Conservation (phyloP, 169 alveolate genomes). For the Eimeria falciformis region DNA sequence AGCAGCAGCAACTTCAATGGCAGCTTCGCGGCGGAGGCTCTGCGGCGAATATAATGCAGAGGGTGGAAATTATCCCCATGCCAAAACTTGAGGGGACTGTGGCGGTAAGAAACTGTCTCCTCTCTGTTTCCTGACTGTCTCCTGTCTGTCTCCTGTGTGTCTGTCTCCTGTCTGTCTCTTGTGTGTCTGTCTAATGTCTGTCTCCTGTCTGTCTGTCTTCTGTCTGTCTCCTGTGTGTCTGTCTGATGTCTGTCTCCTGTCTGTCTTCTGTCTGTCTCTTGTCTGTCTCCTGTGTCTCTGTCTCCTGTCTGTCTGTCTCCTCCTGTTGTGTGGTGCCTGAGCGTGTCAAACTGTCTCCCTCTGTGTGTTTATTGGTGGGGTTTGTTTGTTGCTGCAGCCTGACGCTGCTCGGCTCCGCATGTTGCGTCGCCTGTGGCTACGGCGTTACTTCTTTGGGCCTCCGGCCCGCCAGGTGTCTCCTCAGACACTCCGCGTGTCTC, state of each 20-base stretch:
- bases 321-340: not conserved
- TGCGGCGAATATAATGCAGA: constrained; percentile 3
- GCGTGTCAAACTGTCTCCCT: not conserved
- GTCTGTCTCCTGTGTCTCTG: not conserved
- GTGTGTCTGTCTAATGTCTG: not conserved
- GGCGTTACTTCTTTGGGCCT: constrained; percentile 80
- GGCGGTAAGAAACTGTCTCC: constrained; percentile 68
- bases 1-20: constrained; percentile 1
- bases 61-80: constrained; percentile 78
- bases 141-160: not conserved
- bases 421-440: constrained; percentile 78
- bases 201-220: not conserved
- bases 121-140: not conserved
- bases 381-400: constrained; percentile 73
- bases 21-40: constrained; percentile 12
- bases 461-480: constrained; percentile 51
- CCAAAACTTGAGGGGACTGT: constrained; percentile 85
- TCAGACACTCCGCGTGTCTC: constrained; percentile 79
- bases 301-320: no score
- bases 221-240: not conserved
- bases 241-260: no score
- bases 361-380: not conserved
- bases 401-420: constrained; percentile 80
- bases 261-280: not conserved
- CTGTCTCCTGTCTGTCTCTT: not conserved